Evolutionary conservation across 495 filamentous ascomycete species (phyloP).

Genomic region (Mytilinidion resinicola): DNA sequence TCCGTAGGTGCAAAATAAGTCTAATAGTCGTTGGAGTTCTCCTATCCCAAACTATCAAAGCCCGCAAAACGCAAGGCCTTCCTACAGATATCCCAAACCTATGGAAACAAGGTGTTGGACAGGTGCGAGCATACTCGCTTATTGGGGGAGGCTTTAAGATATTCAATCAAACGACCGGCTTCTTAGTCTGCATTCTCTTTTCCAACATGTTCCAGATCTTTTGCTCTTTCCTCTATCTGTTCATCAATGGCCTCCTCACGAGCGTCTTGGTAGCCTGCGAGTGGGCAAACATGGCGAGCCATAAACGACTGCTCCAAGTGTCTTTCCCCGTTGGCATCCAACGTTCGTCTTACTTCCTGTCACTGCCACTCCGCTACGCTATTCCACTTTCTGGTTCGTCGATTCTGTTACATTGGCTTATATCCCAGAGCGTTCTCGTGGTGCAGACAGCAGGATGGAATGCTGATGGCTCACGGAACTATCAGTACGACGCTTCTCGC

Average conservation of each 20-base stretch:
- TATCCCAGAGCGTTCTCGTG: slow-evolving; percentile 17
- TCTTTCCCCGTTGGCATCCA: background rate
- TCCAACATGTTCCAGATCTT: background rate
- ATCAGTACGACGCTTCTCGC: too few species aligned
- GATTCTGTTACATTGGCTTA: slow-evolving; percentile 16
- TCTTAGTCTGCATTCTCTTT: background rate
- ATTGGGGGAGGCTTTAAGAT: too few species aligned
- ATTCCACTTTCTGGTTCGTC: background rate
- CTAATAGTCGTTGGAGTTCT: too few species aligned
- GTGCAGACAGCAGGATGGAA: background rate
- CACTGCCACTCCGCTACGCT: slow-evolving; percentile 4
- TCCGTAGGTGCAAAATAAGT: too few species aligned
- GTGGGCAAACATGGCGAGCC: background rate
- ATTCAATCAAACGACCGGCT: too few species aligned
- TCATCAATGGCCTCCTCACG: slow-evolving; percentile 3
- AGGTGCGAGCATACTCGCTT: too few species aligned
- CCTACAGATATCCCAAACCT: too few species aligned
- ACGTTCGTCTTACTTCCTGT: slow-evolving; percentile 12
- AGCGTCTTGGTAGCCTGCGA: background rate
- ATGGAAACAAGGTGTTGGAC: too few species aligned
- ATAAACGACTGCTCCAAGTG: slow-evolving; percentile 2
- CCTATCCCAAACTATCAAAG: too few species aligned
- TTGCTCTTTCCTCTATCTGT: background rate
- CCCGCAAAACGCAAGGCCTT: too few species aligned
- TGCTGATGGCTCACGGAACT: too few species aligned